Percentiles rank a stretch among this genome's conserved stretches.
Conservation (phyloP, 768 basidiomycete genomes). For the Boletus eberwhitei region DNA sequence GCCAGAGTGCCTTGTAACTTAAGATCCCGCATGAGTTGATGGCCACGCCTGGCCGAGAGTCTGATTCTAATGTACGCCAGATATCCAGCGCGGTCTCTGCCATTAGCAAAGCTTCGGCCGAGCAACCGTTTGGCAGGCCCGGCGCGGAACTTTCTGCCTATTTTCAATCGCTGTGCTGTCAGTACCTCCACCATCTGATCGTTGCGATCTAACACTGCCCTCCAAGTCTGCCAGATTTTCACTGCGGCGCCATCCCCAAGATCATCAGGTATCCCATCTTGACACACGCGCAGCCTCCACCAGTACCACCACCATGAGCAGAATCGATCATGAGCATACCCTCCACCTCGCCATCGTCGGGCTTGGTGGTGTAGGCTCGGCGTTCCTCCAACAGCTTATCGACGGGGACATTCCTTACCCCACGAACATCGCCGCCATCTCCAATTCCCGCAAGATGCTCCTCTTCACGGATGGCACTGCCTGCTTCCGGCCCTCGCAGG, state of each 20-base stretch:
- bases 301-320: slow-evolving; percentile 17
- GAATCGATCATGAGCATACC: slow-evolving; percentile 24
- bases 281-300: background rate
- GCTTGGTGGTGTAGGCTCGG: slow-evolving; percentile 88
- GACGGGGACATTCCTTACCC: slow-evolving; percentile 46
- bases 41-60: background rate
- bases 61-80: background rate
- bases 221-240: background rate
- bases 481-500: slow-evolving; percentile 35
- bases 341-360: slow-evolving; percentile 77
- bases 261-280: background rate
- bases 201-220: slow-evolving; percentile 7
- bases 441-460: slow-evolving; percentile 61
- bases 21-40: background rate
- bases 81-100: background rate
- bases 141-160: background rate
- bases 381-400: slow-evolving; percentile 79
- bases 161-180: background rate
- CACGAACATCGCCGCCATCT: slow-evolving; percentile 67
- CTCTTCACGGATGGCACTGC: slow-evolving; percentile 49
- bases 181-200: slow-evolving; percentile 7
- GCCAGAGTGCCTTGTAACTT: background rate
- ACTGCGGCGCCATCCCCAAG: background rate
- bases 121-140: background rate
- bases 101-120: slow-evolving; percentile 7